Percentiles rank a stretch among this genome's conserved stretches.
phyloP scores from a whole-genome alignment of 2,329 filamentous ascomycete genomes.

The Huntiella abstrusa region DNA sequence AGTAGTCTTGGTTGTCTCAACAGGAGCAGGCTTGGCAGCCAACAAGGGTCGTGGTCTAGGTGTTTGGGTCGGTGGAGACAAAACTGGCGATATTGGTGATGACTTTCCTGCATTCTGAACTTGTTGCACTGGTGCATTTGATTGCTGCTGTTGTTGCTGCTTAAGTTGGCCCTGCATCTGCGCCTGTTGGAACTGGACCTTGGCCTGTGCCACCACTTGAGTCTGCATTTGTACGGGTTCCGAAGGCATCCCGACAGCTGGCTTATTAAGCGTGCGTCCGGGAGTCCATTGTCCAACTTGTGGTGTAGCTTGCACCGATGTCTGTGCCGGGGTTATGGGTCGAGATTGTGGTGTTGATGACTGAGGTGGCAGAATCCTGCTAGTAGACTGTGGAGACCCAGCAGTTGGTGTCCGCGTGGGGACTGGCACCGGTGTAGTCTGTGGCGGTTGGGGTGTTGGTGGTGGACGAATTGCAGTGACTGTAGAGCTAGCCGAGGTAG shows the following conservation, averaged over 20 bases:
- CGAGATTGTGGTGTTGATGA: too few species aligned
- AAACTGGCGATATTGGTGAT: not conserved
- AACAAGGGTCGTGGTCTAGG: not conserved
- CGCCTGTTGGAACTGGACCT: not conserved
- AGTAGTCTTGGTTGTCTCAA: not conserved
- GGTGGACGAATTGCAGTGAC: not conserved
- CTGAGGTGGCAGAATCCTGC: too few species aligned
- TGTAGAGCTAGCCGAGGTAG: not conserved
- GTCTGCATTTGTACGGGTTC: not conserved
- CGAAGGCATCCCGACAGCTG: too few species aligned
- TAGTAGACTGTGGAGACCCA: too few species aligned
- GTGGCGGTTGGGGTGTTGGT: not conserved
- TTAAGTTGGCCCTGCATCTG: not conserved
- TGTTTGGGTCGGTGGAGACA: not conserved
- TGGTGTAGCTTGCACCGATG: too few species aligned
- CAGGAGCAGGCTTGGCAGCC: not conserved
- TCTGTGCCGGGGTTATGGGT: too few species aligned
- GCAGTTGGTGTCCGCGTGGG: not conserved
- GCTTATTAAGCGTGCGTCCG: too few species aligned
- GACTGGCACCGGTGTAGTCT: not conserved
- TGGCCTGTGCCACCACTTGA: not conserved
- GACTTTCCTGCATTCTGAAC: not conserved
- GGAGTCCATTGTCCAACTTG: too few species aligned
- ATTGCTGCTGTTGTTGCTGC: not conserved
- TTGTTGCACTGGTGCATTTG: slow-evolving; percentile 14